These are phyloP conservation scores for Breviolum minutum DNA, from an alignment of 73 alveolate species.

Conservation along the genomic window DNA sequence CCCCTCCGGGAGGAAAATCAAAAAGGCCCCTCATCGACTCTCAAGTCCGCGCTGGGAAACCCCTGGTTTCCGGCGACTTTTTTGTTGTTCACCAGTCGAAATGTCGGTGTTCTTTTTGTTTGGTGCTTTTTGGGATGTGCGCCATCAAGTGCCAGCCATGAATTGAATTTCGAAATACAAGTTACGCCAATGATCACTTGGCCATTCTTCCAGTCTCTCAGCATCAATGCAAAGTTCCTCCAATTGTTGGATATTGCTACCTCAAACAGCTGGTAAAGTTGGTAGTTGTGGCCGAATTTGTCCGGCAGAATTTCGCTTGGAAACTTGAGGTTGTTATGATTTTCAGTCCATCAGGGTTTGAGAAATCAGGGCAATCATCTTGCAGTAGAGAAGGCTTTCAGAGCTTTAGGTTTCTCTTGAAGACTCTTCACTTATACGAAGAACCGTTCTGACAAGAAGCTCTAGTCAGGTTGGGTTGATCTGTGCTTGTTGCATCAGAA, in stretches of 20 bases:
- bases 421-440: too few species aligned
- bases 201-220: slow-evolving; percentile 21
- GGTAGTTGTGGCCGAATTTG: too few species aligned
- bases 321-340: too few species aligned
- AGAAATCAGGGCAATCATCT: too few species aligned
- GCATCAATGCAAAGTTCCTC: slow-evolving; percentile 17
- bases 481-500: too few species aligned
- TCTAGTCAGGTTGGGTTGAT: too few species aligned
- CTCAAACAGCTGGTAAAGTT: not conserved
- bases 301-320: too few species aligned
- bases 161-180: not conserved
- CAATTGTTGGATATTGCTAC: not conserved
- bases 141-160: slow-evolving; percentile 22
- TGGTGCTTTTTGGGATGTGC: not conserved
- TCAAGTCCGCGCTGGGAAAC: not conserved
- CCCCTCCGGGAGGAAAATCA: too few species aligned
- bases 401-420: too few species aligned
- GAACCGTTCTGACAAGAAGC: too few species aligned
- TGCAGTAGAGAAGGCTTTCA: too few species aligned
- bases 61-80: not conserved
- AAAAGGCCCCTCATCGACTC: not conserved
- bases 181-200: slow-evolving; percentile 17
- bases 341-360: too few species aligned
- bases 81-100: not conserved
- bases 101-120: not conserved